Evolutionary conservation across 768 basidiomycete genomes (phyloP), one percentile per base, ranked within the genome.

Genomic region (Gymnopilus junonius): DNA sequence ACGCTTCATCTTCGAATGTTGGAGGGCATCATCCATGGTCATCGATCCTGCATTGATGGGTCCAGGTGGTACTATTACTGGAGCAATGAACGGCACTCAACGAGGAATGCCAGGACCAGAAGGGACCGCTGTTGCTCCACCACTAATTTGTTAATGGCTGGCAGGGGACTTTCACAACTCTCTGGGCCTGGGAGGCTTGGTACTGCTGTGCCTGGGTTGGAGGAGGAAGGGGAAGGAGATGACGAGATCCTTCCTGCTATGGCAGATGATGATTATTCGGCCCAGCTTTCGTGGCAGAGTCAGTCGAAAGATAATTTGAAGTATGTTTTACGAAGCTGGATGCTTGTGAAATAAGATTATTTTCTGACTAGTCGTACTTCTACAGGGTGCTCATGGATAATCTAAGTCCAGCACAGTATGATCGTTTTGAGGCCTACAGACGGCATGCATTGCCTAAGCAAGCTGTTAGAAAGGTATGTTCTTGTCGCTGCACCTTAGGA

Each of bases 241-340:
- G 92, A 94, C 61, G 91, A 94, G 66, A 72, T 92, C 43, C 72
- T 93, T 34, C 91, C 91, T 45, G 91, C 90, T 8, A 93, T 94
- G 92, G 92, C 92, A 1, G 93, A 94, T 64, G 93, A 94, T 64
- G 93, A 94, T 65, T 94, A 93, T 73, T 92, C 92, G 11, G 90
- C 91, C 1, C 93, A 93, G 68, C 72, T 89, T 58, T 89, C 88
- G 4, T 93, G 88, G 86, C 89, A 93, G 76, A 93, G 90, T 65
- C 92, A 94, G 78, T 92, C 92, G 46, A 94, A 94, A 67, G 92
- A 92, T 71, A 94, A 94, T 71, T 78, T 94, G 29, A 94, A 92
- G 92, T 93, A 61, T 34, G 69, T 67, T 39, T 57, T 32, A 40
- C 51, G 5, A 6, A 39, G 67, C 46, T 29, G 51, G 2, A 40